A percentile compares a stretch with the other conserved stretches of the same genome.
Conservation (phyloP, 2,329 filamentous ascomycete genomes). For the Penicillium brasilianum region DNA sequence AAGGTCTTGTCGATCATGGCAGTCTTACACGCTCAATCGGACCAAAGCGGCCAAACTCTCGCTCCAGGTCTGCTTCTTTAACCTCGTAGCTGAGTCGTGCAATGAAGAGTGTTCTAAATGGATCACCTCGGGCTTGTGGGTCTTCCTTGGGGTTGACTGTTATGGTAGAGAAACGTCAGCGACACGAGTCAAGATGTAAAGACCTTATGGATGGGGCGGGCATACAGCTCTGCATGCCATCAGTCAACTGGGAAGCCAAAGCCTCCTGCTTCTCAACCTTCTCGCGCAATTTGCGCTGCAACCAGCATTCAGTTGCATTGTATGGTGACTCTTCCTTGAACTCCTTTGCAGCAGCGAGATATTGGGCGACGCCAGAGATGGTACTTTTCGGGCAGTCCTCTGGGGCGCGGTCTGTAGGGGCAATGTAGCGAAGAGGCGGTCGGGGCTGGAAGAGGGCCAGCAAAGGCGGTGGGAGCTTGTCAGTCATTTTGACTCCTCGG, state of each 20-base stretch:
- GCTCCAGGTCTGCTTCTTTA: slow-evolving; percentile 86
- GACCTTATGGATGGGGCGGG: slow-evolving; percentile 16
- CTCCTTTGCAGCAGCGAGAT: slow-evolving; percentile 72
- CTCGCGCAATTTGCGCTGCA: slow-evolving; percentile 82
- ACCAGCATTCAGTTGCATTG: slow-evolving; percentile 87
- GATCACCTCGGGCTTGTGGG: slow-evolving; percentile 86
- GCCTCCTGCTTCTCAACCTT: slow-evolving; percentile 77
- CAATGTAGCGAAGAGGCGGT: slow-evolving; percentile 87
- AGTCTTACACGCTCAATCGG: slow-evolving; percentile 82
- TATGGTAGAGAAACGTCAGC: slow-evolving; percentile 14
- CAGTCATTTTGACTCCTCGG: slow-evolving; percentile 71
- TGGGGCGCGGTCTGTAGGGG: slow-evolving; percentile 79
- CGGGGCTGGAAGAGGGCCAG: slow-evolving; percentile 94
- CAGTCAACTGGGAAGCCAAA: slow-evolving; percentile 66
- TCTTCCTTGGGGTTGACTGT: slow-evolving; percentile 83
- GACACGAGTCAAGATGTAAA: background rate
- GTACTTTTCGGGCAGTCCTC: slow-evolving; percentile 78
- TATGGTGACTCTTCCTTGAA: slow-evolving; percentile 81
- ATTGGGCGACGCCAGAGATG: slow-evolving; percentile 75
- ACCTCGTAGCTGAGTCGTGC: slow-evolving; percentile 87
- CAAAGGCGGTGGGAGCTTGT: slow-evolving; percentile 91
- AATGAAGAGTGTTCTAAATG: slow-evolving; percentile 94
- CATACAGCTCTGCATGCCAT: slow-evolving; percentile 70
- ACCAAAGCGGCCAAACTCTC: slow-evolving; percentile 91
- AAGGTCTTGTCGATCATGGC: background rate